A percentile compares a stretch with the other conserved stretches of the same genome.
Evolutionary conservation across 1,284 basidiomycete species (phyloP).

Genomic region (Xerocomus minutiporus): DNA sequence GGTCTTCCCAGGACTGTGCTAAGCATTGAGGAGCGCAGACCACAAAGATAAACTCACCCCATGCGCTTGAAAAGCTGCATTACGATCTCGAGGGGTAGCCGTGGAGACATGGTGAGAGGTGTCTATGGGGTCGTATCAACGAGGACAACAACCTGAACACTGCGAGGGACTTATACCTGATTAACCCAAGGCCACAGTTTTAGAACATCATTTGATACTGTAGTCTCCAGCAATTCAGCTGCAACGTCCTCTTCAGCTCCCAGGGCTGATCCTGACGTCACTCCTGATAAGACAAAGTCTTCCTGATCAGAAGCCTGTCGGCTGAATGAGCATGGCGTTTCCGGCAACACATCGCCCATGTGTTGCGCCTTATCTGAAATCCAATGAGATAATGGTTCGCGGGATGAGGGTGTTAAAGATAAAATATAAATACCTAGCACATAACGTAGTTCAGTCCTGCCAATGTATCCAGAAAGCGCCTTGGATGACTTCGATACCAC

Average conservation of each 20-base stretch:
- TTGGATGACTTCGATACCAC: slow-evolving; percentile 51
- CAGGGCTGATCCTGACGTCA: slow-evolving; percentile 49
- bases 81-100: slow-evolving; percentile 91
- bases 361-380: slow-evolving; percentile 65
- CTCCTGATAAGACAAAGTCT: slow-evolving; percentile 45
- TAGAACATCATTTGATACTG: slow-evolving; percentile 53
- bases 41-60: slow-evolving; percentile 60
- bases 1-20: slow-evolving; percentile 51
- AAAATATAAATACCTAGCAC: slow-evolving; percentile 62
- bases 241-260: slow-evolving; percentile 66
- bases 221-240: slow-evolving; percentile 56
- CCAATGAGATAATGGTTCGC: slow-evolving; percentile 1
- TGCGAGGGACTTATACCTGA: slow-evolving; percentile 50
- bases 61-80: slow-evolving; percentile 95
- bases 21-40: background rate
- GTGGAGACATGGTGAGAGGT: slow-evolving; percentile 89
- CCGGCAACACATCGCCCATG: slow-evolving; percentile 54
- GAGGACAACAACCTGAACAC: background rate
- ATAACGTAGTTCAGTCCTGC: slow-evolving; percentile 79
- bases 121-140: slow-evolving; percentile 50
- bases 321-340: slow-evolving; percentile 72
- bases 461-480: slow-evolving; percentile 84
- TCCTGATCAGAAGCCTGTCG: slow-evolving; percentile 42
- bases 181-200: slow-evolving; percentile 91
- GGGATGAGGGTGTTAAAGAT: background rate